Conservation (phyloP, 805 yeast species). For the Priceomyces medius region DNA sequence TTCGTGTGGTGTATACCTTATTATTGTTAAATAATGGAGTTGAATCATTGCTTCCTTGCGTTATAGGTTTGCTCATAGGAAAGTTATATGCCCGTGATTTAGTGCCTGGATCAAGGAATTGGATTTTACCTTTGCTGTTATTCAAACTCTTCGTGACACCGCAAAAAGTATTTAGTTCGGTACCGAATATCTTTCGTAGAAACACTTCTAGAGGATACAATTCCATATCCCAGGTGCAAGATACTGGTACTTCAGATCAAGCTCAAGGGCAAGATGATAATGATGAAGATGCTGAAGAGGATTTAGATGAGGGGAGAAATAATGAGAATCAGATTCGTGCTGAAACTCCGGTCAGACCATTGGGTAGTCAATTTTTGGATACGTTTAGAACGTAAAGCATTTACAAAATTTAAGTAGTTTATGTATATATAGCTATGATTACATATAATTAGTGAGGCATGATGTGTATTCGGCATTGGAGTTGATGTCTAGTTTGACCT, state of each 20-base stretch:
- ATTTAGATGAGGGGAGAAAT: slow-evolving; percentile 27
- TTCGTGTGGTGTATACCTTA: slow-evolving; percentile 36
- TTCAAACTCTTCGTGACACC: slow-evolving; percentile 32
- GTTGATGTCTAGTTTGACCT: not conserved
- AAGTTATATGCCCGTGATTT: slow-evolving; percentile 33
- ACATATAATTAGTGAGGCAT: not conserved
- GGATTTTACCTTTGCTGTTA: slow-evolving; percentile 30
- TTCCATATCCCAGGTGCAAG: slow-evolving; percentile 2
- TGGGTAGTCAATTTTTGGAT: slow-evolving; percentile 60
- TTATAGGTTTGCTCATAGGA: slow-evolving; percentile 39
- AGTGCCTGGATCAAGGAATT: slow-evolving; percentile 35
- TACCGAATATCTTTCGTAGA: slow-evolving; percentile 1
- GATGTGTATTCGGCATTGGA: too few species aligned
- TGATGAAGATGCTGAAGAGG: slow-evolving; percentile 19
- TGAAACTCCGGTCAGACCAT: slow-evolving; percentile 61
- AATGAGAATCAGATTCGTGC: slow-evolving; percentile 36
- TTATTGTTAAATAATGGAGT: slow-evolving; percentile 40
- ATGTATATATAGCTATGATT: not conserved
- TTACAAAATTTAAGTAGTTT: not conserved
- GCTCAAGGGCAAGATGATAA: slow-evolving; percentile 1
- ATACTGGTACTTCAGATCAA: slow-evolving; percentile 3
- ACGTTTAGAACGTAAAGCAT: slow-evolving; percentile 47
- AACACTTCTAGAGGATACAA: slow-evolving; percentile 9
- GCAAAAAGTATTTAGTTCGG: slow-evolving; percentile 8
- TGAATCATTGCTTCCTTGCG: slow-evolving; percentile 33